Conservation (phyloP, 495 filamentous ascomycete genomes). For the Poronia punctata region DNA sequence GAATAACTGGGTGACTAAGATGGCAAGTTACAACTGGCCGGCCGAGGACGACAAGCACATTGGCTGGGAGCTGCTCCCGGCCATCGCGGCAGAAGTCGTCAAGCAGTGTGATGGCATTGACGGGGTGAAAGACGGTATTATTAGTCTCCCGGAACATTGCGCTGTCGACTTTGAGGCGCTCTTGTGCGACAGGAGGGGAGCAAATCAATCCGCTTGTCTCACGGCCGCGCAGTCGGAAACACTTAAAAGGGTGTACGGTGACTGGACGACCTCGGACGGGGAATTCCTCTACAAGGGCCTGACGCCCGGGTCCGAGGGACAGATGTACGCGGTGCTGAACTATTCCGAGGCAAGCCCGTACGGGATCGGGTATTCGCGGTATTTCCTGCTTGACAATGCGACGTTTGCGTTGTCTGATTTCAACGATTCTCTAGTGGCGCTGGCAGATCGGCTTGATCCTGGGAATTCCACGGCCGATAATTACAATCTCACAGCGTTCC, state of each 20-base stretch:
- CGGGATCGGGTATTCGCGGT: conserved; percentile 33
- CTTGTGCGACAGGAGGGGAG: conserved; percentile 36
- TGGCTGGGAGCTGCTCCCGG: conserved; percentile 38
- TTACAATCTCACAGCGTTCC: conserved; percentile 43
- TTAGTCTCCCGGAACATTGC: conserved; percentile 55
- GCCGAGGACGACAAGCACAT: conserved; percentile 45
- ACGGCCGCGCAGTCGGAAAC: conserved; percentile 50
- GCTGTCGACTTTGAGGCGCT: conserved; percentile 45
- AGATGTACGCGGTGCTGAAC: conserved; percentile 31
- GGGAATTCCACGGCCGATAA: conserved; percentile 41
- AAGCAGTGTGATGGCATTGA: conserved; percentile 61
- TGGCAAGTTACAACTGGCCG: conserved; percentile 34
- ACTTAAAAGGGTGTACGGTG: conserved; percentile 46
- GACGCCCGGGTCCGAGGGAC: conserved; percentile 33
- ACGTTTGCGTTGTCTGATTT: conserved; percentile 31
- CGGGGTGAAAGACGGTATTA: conserved; percentile 57
- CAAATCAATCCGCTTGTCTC: conserved; percentile 34
- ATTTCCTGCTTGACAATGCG: conserved; percentile 39
- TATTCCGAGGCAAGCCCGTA: conserved; percentile 29
- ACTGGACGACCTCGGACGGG: conserved; percentile 44
- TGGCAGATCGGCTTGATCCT: conserved; percentile 36
- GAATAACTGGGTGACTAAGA: conserved; percentile 40
- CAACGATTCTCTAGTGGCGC: conserved; percentile 28
- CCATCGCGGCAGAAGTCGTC: conserved; percentile 51
- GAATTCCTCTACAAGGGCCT: conserved; percentile 50